Percentiles rank a stretch among this genome's conserved stretches.
phyloP scores from a whole-genome alignment of 139 green algal species.

The Closterium sp. region DNA sequence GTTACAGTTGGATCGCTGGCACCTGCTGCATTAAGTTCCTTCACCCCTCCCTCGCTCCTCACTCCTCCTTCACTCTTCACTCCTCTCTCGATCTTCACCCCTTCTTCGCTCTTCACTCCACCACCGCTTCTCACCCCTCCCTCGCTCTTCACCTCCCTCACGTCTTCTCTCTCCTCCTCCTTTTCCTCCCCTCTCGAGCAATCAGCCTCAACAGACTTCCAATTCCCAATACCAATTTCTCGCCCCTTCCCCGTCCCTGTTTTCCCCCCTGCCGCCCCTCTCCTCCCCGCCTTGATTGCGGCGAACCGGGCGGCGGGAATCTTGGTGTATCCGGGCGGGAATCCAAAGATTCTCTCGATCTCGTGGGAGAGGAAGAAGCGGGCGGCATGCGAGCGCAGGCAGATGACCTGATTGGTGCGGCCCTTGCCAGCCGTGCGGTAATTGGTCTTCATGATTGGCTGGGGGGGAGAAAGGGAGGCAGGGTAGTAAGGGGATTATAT shows the following conservation, averaged over 20 bases:
- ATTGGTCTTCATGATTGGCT: neutral
- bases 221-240: neutral
- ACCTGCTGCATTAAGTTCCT: neutral
- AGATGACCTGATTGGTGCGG: neutral
- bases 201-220: neutral
- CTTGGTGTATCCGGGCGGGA: slow-evolving; percentile 24
- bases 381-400: neutral
- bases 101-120: neutral
- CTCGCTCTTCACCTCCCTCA: neutral
- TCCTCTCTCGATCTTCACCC: too few relatives aligned
- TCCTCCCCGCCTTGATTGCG: slow-evolving; percentile 15
- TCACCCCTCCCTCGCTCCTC: too few relatives aligned
- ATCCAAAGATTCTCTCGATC: slow-evolving; percentile 12
- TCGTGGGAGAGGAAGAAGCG: neutral
- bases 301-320: neutral
- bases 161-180: neutral
- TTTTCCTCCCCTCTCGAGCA: neutral
- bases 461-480: neutral
- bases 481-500: neutral
- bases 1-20: neutral
- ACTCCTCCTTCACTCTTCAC: too few relatives aligned
- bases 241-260: neutral
- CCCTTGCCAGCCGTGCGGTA: neutral
- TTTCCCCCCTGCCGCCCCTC: neutral
- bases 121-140: too few relatives aligned